Base-by-base conservation (phyloP, 2,329 filamentous ascomycete genomes). In the Exophiala oligosperma region DNA sequence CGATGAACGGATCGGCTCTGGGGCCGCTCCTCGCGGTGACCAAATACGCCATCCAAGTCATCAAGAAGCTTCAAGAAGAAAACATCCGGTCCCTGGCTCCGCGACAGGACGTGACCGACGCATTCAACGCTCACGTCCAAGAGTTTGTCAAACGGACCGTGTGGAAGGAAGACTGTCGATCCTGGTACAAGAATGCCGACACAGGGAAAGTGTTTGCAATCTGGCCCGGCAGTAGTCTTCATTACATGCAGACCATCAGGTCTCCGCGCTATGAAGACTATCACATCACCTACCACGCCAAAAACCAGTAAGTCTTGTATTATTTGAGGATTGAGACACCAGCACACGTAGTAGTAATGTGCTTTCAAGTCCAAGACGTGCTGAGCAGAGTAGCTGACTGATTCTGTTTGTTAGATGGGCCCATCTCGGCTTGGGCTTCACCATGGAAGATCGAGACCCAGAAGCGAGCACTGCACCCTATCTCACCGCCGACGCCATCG, bases 151-250 rank as follows among this genome's bases (percentile, higher is more conserved):
- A 77, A 64, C 73, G 77, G 50, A 79, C 76, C 0, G 76, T 79
- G 8, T 80, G 76, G 76, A 77, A 75, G 57, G 71, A 74, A 24
- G 68, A 73, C 4, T 79, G 77, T 50, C 69, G 75, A 4, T 64
- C 59, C 23, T 78, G 76, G 75, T 67, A 71, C 51, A 68, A 68
- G 64, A 74, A 81, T 64, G 74, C 76, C 55, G 71, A 74, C 26
- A 78, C 74, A 1, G 76, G 75, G 11, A 66, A 74, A 5, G 75
- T 78, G 28, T 70, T 67, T 67, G 76, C 78, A 1, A 69, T 82
- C 1, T 82, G 75, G 74, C 79, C 80, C 0, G 80, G 80, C 2
- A 76, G 73, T 2, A 76, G 73, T 0, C 72, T 82, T 43, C 79
- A 81, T 54, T 81, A 80, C 56, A 69, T 72, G 37, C 70, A 77